Percentiles rank a stretch among this genome's conserved stretches.
Conservation (phyloP, 83 land plant genomes). For the Diphasiastrum complanatum region DNA sequence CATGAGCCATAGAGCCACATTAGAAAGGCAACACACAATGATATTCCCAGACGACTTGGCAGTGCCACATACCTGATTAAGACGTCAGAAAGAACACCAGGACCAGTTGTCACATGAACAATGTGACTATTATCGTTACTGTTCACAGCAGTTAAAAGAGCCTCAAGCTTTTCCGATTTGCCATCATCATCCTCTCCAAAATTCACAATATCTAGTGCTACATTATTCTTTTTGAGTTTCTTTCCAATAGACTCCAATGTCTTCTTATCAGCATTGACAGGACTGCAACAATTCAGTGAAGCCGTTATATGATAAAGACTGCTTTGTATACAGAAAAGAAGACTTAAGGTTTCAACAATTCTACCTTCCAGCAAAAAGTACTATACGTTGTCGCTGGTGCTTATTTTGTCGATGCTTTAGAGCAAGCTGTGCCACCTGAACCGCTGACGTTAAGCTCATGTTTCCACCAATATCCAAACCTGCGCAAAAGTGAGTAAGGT, state of each 20-base stretch:
- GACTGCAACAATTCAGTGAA: conserved; percentile 32
- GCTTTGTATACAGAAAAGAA: background rate
- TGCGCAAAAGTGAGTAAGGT: conserved; percentile 10
- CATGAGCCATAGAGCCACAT: too few species aligned
- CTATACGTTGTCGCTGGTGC: conserved; percentile 76
- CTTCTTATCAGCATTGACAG: conserved; percentile 64
- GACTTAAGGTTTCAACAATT: background rate
- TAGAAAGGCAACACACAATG: too few species aligned
- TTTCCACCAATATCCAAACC: conserved; percentile 76
- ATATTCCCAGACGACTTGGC: background rate
- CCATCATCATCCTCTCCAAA: conserved; percentile 88
- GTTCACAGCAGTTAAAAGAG: conserved; percentile 62
- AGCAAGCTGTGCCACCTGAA: conserved; percentile 84
- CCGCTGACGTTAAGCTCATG: conserved; percentile 73
- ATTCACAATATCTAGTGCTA: conserved; percentile 69
- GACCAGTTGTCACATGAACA: conserved; percentile 74
- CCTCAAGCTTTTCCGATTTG: conserved; percentile 71
- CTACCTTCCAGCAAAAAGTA: conserved; percentile 86
- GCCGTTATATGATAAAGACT: background rate
- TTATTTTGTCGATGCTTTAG: conserved; percentile 68
- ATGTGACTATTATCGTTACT: conserved; percentile 78
- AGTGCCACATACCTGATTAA: conserved; percentile 47
- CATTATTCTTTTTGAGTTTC: conserved; percentile 81
- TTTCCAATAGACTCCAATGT: conserved; percentile 67
- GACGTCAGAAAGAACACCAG: conserved; percentile 69